phyloP scores from a whole-genome alignment of 2,329 filamentous ascomycete species.

The Aspergillus sp. region DNA sequence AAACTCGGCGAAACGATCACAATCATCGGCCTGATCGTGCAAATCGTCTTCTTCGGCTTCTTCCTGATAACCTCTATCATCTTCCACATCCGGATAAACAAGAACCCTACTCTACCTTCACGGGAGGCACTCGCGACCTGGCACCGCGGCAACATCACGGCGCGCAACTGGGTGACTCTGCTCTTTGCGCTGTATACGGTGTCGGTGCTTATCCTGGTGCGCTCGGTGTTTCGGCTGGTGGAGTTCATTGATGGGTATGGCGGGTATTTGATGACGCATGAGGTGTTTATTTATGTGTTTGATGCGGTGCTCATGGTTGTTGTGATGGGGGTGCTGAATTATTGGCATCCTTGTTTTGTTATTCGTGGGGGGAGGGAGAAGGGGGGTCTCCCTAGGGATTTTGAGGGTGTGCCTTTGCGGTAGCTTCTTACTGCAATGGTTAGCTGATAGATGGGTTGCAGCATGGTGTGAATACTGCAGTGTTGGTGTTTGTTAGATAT shows the following conservation, averaged over 20 bases:
- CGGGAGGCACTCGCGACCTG: neutral
- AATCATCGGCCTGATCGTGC: slow-evolving; percentile 57
- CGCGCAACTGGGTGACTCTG: slow-evolving; percentile 8
- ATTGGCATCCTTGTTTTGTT: slow-evolving; percentile 9
- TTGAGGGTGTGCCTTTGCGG: neutral
- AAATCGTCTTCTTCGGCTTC: slow-evolving; percentile 58
- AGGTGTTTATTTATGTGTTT: slow-evolving; percentile 7
- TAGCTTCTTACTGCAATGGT: neutral
- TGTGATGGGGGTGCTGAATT: slow-evolving; percentile 10
- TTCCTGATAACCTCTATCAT: slow-evolving; percentile 52
- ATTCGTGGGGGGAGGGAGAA: neutral
- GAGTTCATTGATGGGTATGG: slow-evolving; percentile 7
- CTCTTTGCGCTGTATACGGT: slow-evolving; percentile 12
- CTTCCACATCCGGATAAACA: slow-evolving; percentile 50
- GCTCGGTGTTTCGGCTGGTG: slow-evolving; percentile 19
- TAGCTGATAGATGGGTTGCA: neutral
- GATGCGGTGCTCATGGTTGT: slow-evolving; percentile 9
- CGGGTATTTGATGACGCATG: slow-evolving; percentile 5
- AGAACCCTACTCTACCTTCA: slow-evolving; percentile 27
- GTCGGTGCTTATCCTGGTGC: slow-evolving; percentile 21
- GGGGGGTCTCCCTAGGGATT: neutral
- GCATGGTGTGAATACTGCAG: no score
- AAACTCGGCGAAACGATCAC: slow-evolving; percentile 42
- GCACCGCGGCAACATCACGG: neutral
- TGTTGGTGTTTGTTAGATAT: no score